Percentiles rank a stretch among this genome's conserved stretches.
Conservation (phyloP, 192 early-diverging fungal species). For the Spizellomyces sp. region DNA sequence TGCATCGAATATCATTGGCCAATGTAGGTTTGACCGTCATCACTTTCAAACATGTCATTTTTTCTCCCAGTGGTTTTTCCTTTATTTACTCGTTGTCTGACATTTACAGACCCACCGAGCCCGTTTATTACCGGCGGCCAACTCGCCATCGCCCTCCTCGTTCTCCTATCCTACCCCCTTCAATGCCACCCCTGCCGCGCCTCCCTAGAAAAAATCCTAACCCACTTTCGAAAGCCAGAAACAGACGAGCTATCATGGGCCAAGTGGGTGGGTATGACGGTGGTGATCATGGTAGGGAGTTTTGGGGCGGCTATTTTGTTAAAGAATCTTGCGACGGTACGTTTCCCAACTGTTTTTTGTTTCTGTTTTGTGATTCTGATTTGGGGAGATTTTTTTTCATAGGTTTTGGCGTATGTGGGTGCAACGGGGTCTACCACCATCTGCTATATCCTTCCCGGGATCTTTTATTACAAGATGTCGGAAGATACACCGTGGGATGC, state of each 20-base stretch:
- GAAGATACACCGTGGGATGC: slow-evolving; percentile 51
- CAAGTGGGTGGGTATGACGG: slow-evolving; percentile 54
- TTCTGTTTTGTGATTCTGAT: neutral
- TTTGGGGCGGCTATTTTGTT: slow-evolving; percentile 77
- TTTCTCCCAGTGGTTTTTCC: neutral
- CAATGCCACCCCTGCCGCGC: slow-evolving; percentile 91
- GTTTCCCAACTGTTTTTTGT: slow-evolving; percentile 13
- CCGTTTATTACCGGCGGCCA: slow-evolving; percentile 81
- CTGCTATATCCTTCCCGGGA: slow-evolving; percentile 92
- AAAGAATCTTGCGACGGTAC: slow-evolving; percentile 75
- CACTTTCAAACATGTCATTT: neutral
- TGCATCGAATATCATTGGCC: slow-evolving; percentile 77
- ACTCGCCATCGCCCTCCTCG: slow-evolving; percentile 83
- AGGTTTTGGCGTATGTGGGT: slow-evolving; percentile 89
- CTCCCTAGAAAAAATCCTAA: slow-evolving; percentile 83
- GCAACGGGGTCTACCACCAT: slow-evolving; percentile 96
- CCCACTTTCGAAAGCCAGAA: slow-evolving; percentile 1
- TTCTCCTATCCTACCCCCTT: slow-evolving; percentile 89
- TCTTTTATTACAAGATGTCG: slow-evolving; percentile 86
- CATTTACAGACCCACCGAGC: slow-evolving; percentile 60
- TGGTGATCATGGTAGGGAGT: slow-evolving; percentile 65
- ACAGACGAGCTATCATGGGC: neutral
- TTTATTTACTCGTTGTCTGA: neutral
- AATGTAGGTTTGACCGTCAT: slow-evolving; percentile 55
- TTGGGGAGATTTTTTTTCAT: neutral